phyloP scores from a whole-genome alignment of 2,329 filamentous ascomycete species.

The Ophidiomyces ophidiicola region DNA sequence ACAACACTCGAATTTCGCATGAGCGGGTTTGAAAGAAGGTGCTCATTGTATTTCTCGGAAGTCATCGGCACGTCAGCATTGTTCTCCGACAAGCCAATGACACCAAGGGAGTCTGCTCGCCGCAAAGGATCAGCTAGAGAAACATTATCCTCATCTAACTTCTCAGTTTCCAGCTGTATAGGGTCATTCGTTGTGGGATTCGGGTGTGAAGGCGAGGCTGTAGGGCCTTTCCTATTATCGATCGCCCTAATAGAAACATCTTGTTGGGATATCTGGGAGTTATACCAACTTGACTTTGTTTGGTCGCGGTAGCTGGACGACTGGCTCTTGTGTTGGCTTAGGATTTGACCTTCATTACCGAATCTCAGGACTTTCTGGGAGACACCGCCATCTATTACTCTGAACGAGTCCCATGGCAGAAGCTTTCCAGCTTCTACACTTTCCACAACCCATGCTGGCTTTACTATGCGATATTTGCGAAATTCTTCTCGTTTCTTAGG shows the following conservation, averaged over 20 bases:
- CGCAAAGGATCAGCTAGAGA: neutral
- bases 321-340: conserved; percentile 52
- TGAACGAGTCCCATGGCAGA: conserved; percentile 74
- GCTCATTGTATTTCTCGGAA: conserved; percentile 83
- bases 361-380: conserved; percentile 66
- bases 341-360: conserved; percentile 46
- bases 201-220: neutral
- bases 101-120: too few species aligned
- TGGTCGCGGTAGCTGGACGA: conserved; percentile 64
- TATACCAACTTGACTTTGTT: conserved; percentile 72
- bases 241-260: neutral
- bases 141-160: neutral
- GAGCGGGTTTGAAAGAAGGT: conserved; percentile 69
- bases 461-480: conserved; percentile 75
- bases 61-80: conserved; percentile 44
- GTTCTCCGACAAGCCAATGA: neutral
- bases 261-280: conserved; percentile 46
- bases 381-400: conserved; percentile 71
- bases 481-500: conserved; percentile 91
- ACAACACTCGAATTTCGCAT: conserved; percentile 81
- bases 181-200: too few species aligned
- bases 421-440: conserved; percentile 70
- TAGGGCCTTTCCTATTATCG: neutral
- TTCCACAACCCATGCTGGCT: conserved; percentile 87
- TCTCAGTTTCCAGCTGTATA: too few species aligned